Conservation (phyloP, 2,329 filamentous ascomycete genomes). For the Paraphoma chrysanthemicola region DNA sequence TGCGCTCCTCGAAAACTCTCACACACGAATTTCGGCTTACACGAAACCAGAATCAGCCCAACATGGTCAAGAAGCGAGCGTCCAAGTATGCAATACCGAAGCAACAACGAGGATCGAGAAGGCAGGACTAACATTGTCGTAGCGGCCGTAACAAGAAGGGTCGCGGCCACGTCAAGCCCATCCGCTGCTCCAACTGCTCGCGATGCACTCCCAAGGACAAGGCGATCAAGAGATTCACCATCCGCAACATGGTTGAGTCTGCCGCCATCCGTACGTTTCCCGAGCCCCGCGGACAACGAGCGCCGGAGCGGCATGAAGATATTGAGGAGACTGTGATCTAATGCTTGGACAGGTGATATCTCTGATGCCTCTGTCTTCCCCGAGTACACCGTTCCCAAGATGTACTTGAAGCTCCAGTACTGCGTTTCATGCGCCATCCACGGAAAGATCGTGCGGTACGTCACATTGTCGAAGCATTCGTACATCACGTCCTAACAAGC, state of each 20-base stretch:
- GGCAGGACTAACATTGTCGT: conserved; percentile 47
- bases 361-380: conserved; percentile 98
- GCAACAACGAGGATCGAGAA: conserved; percentile 13
- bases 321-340: conserved; percentile 22
- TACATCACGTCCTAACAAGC: conserved; percentile 13
- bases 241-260: conserved; percentile 99
- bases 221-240: conserved; percentile 99
- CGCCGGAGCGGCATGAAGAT: conserved; percentile 4
- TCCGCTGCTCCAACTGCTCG: conserved; percentile 89
- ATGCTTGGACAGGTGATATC: conserved; percentile 83
- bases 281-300: conserved; percentile 4
- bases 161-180: conserved; percentile 99
- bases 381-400: conserved; percentile 99
- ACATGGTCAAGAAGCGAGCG: conserved; percentile 79
- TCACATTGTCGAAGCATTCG: conserved; percentile 42
- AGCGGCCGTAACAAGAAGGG: conserved; percentile 99
- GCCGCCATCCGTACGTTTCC: conserved; percentile 93
- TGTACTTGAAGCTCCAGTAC: conserved; percentile 99
- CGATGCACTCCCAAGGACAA: conserved; percentile 95
- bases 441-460: conserved; percentile 99
- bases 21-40: conserved; percentile 22
- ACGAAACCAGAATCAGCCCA: conserved; percentile 58
- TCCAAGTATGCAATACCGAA: conserved; percentile 66
- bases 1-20: conserved; percentile 25
- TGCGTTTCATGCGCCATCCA: conserved; percentile 99